These are phyloP conservation scores for Penicillium cinerascens DNA, from an alignment of 495 filamentous ascomycete genomes.

Conservation along the genomic window DNA sequence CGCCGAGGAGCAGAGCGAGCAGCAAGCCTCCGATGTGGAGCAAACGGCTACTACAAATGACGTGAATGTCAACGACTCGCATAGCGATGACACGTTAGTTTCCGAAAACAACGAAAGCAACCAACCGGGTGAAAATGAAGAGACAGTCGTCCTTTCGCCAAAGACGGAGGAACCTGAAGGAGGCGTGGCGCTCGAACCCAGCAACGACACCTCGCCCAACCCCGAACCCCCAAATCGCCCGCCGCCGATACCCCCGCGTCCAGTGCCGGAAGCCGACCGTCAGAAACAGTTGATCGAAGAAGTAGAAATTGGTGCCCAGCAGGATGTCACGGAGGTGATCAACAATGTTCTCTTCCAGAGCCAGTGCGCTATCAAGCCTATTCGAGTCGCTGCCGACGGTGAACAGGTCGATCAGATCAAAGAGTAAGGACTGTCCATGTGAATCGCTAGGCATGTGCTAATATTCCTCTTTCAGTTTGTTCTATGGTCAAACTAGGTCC, in stretches of 20 bases:
- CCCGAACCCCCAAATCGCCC: constrained; percentile 28
- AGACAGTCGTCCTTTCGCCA: constrained; percentile 35
- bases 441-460: constrained; percentile 5
- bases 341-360: constrained; percentile 85
- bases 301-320: constrained; percentile 63
- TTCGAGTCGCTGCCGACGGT: constrained; percentile 54
- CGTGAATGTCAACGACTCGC: constrained; percentile 25
- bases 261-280: constrained; percentile 29
- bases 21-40: constrained; percentile 11
- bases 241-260: constrained; percentile 48
- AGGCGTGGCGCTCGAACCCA: background rate
- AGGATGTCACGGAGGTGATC: constrained; percentile 95
- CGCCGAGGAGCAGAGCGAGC: constrained; percentile 13
- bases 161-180: constrained; percentile 7
- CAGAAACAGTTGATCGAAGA: constrained; percentile 49
- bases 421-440: constrained; percentile 38
- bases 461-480: constrained; percentile 40
- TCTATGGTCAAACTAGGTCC: constrained; percentile 56
- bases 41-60: constrained; percentile 11
- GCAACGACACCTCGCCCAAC: background rate
- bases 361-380: constrained; percentile 78
- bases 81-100: constrained; percentile 54
- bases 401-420: constrained; percentile 80
- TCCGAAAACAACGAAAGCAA: constrained; percentile 30
- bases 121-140: constrained; percentile 36